Evolutionary conservation across 768 basidiomycete species (phyloP).

Genomic region (Suillus brevipes): DNA sequence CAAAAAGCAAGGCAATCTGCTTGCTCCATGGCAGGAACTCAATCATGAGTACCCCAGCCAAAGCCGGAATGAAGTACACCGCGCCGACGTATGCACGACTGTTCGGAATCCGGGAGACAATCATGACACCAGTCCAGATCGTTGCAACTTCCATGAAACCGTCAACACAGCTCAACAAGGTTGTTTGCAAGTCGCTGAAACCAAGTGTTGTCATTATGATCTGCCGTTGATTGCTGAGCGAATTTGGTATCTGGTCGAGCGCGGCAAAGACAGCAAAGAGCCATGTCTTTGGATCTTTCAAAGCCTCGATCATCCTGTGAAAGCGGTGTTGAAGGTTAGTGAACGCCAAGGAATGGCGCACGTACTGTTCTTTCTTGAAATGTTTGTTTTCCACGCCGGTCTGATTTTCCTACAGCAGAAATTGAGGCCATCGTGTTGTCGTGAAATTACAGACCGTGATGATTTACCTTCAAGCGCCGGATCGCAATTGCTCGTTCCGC

Average conservation of each 20-base stretch:
- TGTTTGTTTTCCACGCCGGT: slow-evolving; percentile 81
- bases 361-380: slow-evolving; percentile 79
- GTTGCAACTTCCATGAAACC: slow-evolving; percentile 68
- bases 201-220: slow-evolving; percentile 70
- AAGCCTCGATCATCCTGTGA: slow-evolving; percentile 64
- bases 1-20: slow-evolving; percentile 64
- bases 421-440: not conserved
- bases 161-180: slow-evolving; percentile 66
- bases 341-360: slow-evolving; percentile 10
- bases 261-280: slow-evolving; percentile 69
- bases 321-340: not conserved
- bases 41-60: slow-evolving; percentile 62
- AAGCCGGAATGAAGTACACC: slow-evolving; percentile 63
- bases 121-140: slow-evolving; percentile 62
- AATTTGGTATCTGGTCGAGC: slow-evolving; percentile 64
- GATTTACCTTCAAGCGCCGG: slow-evolving; percentile 56
- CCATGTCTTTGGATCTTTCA: slow-evolving; percentile 73
- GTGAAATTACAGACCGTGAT: not conserved
- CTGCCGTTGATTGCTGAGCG: slow-evolving; percentile 61
- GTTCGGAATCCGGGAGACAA: slow-evolving; percentile 58
- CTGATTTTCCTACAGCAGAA: slow-evolving; percentile 57
- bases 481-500: slow-evolving; percentile 66
- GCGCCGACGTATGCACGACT: slow-evolving; percentile 62
- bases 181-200: slow-evolving; percentile 63
- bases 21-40: slow-evolving; percentile 65